phyloP scores from a whole-genome alignment of 352 stramenopile species.

The Pythium aquatile region DNA sequence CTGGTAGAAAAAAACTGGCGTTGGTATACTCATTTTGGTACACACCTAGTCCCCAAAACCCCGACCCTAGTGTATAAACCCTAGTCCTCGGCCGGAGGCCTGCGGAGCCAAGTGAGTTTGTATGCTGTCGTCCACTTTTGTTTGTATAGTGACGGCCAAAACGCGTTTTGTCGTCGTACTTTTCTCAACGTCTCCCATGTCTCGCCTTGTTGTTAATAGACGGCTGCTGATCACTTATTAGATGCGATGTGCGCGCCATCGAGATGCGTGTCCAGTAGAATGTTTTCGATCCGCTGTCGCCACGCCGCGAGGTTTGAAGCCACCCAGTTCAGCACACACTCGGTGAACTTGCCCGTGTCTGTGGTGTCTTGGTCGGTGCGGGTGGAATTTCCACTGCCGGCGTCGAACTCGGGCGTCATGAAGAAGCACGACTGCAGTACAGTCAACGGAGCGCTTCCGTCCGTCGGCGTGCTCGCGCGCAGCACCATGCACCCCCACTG shows the following conservation, averaged over 20 bases:
- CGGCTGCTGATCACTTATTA: too few species aligned
- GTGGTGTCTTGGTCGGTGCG: too few species aligned
- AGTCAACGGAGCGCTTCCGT: slow-evolving; percentile 22
- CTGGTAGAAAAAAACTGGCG: too few species aligned
- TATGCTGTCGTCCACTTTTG: not conserved
- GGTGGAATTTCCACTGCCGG: not conserved
- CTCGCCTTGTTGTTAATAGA: too few species aligned
- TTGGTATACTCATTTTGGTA: not conserved
- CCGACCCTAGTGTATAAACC: not conserved
- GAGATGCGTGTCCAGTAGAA: too few species aligned
- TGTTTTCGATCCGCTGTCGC: too few species aligned
- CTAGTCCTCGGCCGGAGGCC: not conserved
- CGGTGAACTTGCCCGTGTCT: too few species aligned
- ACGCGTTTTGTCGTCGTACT: not conserved
- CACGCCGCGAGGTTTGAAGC: too few species aligned
- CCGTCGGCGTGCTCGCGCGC: slow-evolving; percentile 13
- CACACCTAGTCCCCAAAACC: not conserved
- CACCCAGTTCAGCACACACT: too few species aligned
- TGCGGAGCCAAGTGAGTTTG: not conserved
- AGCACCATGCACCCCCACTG: slow-evolving; percentile 62
- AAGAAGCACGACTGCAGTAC: slow-evolving; percentile 56
- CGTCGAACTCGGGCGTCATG: slow-evolving; percentile 41
- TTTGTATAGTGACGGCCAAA: not conserved
- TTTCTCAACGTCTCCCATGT: not conserved
- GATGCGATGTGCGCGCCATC: too few species aligned